Evolutionary conservation across 352 stramenopile genomes (phyloP).

Genomic region (Phytophthora kernoviae): DNA sequence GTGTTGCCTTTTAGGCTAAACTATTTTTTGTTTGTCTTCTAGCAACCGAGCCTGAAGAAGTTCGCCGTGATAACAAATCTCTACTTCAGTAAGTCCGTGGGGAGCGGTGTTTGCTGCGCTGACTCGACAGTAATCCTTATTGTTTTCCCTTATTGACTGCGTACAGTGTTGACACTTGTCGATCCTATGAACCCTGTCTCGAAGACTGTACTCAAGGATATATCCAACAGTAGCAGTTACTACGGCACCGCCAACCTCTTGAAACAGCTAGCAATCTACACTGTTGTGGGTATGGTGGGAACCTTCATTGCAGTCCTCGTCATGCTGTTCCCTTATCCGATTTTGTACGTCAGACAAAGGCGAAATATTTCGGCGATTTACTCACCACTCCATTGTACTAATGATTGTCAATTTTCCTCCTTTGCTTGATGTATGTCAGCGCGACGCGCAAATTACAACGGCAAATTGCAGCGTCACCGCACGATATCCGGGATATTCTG

Average conservation of each 20-base stretch:
- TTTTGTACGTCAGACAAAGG: constrained; percentile 63
- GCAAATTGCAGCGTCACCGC: constrained; percentile 53
- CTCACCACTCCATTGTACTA: too few relatives aligned
- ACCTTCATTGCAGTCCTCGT: constrained; percentile 64
- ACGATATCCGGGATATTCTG: constrained; percentile 75
- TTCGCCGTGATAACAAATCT: constrained; percentile 78
- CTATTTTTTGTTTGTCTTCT: constrained; percentile 3
- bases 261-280: constrained; percentile 73
- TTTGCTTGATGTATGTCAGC: constrained; percentile 14
- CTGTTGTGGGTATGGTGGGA: constrained; percentile 62
- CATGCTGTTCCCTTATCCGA: constrained; percentile 67
- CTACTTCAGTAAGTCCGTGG: constrained; percentile 66
- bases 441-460: constrained; percentile 57
- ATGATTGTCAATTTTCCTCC: neutral
- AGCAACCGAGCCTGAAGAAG: constrained; percentile 79
- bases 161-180: constrained; percentile 63
- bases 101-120: neutral
- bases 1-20: neutral
- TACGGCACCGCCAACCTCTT: constrained; percentile 65
- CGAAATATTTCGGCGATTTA: too few relatives aligned
- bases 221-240: constrained; percentile 38
- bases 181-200: constrained; percentile 74
- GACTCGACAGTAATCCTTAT: neutral
- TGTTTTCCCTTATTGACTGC: neutral
- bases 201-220: constrained; percentile 56